Percentiles rank a stretch among this genome's conserved stretches.
phyloP scores from a whole-genome alignment of 192 early-diverging fungal species.

The Dissophora globulifera region DNA sequence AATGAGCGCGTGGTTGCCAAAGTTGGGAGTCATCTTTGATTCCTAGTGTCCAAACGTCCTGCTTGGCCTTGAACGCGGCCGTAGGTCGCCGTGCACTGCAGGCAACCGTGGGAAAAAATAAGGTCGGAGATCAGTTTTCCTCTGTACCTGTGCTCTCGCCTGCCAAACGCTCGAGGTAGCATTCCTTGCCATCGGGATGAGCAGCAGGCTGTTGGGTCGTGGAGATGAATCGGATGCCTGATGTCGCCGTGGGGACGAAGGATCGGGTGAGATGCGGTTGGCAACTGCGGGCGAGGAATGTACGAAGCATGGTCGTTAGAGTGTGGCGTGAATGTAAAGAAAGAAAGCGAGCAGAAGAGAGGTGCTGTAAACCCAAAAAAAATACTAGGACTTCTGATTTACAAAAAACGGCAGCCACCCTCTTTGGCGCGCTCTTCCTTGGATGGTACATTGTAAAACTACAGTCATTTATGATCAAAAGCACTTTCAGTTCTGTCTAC shows the following conservation, averaged over 20 bases:
- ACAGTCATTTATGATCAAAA: too few species aligned
- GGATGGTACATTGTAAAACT: too few species aligned
- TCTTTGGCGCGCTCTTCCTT: too few species aligned
- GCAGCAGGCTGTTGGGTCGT: constrained; percentile 17
- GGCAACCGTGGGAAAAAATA: constrained; percentile 44
- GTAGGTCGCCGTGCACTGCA: not conserved
- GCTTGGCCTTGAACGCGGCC: not conserved
- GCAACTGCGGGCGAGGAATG: constrained; percentile 47
- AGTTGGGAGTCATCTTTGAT: not conserved
- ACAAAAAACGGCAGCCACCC: too few species aligned
- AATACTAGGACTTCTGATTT: too few species aligned
- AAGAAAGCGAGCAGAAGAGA: too few species aligned
- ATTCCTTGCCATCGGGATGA: constrained; percentile 50
- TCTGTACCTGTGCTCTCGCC: constrained; percentile 43
- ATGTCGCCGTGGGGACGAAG: not conserved
- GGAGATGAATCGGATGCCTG: constrained; percentile 34
- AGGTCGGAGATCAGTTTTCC: not conserved
- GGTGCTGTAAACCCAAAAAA: too few species aligned
- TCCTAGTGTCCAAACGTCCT: too few species aligned
- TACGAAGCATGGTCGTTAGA: constrained; percentile 37
- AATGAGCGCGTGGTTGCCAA: not conserved
- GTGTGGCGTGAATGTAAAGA: too few species aligned
- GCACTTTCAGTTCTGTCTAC: too few species aligned
- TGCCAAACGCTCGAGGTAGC: constrained; percentile 54
- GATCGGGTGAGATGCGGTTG: constrained; percentile 26